Conservation (phyloP, 176 grass and related monocot genomes). For the Carex littledalei region DNA sequence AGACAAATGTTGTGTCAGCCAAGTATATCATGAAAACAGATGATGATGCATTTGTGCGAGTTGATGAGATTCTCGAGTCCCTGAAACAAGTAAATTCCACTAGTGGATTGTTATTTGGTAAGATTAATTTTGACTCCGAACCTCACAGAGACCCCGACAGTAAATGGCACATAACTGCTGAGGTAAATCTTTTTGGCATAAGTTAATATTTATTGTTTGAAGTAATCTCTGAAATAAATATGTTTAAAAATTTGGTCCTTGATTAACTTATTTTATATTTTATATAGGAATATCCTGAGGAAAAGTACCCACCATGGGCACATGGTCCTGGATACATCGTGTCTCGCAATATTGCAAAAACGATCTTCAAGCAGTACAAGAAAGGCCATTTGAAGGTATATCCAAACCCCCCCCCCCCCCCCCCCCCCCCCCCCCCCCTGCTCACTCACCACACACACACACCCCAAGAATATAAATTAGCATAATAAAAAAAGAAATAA, state of each 20-base stretch:
- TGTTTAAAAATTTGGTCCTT: background rate
- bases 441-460: background rate
- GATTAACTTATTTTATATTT: constrained; percentile 10
- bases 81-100: constrained; percentile 52
- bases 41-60: constrained; percentile 97
- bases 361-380: constrained; percentile 73
- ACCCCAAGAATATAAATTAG: background rate
- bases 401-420: background rate
- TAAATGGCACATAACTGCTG: constrained; percentile 89
- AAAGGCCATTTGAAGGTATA: constrained; percentile 58
- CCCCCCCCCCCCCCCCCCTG: background rate
- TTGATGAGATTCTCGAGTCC: constrained; percentile 82
- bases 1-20: constrained; percentile 75
- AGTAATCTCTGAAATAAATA: background rate
- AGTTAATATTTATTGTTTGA: constrained; percentile 5
- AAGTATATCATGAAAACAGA: constrained; percentile 99
- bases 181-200: constrained; percentile 44
- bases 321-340: constrained; percentile 97
- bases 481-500: background rate
- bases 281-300: constrained; percentile 98
- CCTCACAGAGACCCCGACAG: constrained; percentile 92
- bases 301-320: constrained; percentile 96
- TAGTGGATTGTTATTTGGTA: constrained; percentile 72
- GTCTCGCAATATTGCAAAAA: constrained; percentile 75
- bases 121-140: constrained; percentile 81